phyloP scores from a whole-genome alignment of 495 filamentous ascomycete genomes.

The Penicillium robsamsonii region DNA sequence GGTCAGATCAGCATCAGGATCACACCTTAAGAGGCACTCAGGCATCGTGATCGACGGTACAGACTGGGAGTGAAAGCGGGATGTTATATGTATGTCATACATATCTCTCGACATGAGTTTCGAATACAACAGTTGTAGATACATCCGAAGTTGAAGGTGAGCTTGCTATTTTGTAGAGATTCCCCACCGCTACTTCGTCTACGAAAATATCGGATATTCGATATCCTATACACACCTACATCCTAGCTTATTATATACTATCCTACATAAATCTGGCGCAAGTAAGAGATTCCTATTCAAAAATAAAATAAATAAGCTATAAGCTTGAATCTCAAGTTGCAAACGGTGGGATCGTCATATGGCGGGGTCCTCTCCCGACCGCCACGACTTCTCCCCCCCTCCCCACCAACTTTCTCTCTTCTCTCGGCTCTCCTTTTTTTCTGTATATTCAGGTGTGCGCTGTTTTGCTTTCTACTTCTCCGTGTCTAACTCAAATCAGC shows the following conservation, averaged over 20 bases:
- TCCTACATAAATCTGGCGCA: neutral
- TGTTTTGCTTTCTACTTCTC: slow-evolving; percentile 9
- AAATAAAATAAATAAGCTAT: neutral
- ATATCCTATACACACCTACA: neutral
- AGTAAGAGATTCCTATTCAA: neutral
- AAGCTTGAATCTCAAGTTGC: slow-evolving; percentile 1
- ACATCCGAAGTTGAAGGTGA: neutral
- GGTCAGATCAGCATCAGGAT: neutral
- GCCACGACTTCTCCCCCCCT: slow-evolving; percentile 29
- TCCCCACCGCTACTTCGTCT: slow-evolving; percentile 1
- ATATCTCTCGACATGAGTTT: neutral
- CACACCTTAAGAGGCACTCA: neutral
- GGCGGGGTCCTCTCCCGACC: slow-evolving; percentile 30
- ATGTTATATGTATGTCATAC: slow-evolving; percentile 11
- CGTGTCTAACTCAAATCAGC: slow-evolving; percentile 21
- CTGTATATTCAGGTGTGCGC: slow-evolving; percentile 9
- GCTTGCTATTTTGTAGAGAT: neutral
- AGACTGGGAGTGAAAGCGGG: neutral
- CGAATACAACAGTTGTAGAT: neutral
- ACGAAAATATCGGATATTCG: neutral
- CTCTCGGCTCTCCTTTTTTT: slow-evolving; percentile 23
- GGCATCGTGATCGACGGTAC: slow-evolving; percentile 3
- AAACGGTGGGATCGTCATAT: slow-evolving; percentile 15
- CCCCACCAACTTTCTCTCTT: slow-evolving; percentile 29
- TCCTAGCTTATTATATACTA: neutral